Evolutionary conservation across 495 filamentous ascomycete genomes (phyloP).

Genomic region (Xylaria bambusicola): DNA sequence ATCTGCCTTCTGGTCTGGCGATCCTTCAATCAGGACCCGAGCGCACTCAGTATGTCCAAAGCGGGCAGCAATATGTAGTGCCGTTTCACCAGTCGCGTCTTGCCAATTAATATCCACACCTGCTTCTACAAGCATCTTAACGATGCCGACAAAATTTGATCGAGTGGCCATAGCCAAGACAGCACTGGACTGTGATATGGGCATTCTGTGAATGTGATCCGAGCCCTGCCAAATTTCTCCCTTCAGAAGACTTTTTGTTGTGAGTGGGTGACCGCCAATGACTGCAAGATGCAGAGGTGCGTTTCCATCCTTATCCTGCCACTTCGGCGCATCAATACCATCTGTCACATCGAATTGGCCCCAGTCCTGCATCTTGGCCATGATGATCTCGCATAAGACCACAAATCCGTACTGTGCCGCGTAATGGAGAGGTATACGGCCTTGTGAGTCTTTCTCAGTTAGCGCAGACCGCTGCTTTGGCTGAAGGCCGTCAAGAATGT

Average conservation of each 20-base stretch:
- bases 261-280: slow-evolving; percentile 84
- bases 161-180: slow-evolving; percentile 85
- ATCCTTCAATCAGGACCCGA: slow-evolving; percentile 69
- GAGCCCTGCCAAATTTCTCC: slow-evolving; percentile 72
- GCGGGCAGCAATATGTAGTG: slow-evolving; percentile 87
- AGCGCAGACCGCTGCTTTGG: slow-evolving; percentile 70
- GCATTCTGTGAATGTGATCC: slow-evolving; percentile 61
- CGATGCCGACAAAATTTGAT: slow-evolving; percentile 78
- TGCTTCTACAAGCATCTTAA: slow-evolving; percentile 83
- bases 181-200: slow-evolving; percentile 82
- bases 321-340: slow-evolving; percentile 79
- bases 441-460: slow-evolving; percentile 70
- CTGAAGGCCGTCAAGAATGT: slow-evolving; percentile 70
- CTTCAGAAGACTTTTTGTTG: slow-evolving; percentile 76
- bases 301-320: slow-evolving; percentile 92
- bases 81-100: slow-evolving; percentile 89
- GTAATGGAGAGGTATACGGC: slow-evolving; percentile 89
- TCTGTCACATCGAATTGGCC: slow-evolving; percentile 78
- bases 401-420: slow-evolving; percentile 93
- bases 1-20: slow-evolving; percentile 67
- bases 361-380: slow-evolving; percentile 87
- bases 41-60: slow-evolving; percentile 84
- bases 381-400: slow-evolving; percentile 81
- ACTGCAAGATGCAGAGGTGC: slow-evolving; percentile 91
- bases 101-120: slow-evolving; percentile 94